phyloP scores from a whole-genome alignment of 495 filamentous ascomycete species.

The Hypoxylon lienhwacheense region DNA sequence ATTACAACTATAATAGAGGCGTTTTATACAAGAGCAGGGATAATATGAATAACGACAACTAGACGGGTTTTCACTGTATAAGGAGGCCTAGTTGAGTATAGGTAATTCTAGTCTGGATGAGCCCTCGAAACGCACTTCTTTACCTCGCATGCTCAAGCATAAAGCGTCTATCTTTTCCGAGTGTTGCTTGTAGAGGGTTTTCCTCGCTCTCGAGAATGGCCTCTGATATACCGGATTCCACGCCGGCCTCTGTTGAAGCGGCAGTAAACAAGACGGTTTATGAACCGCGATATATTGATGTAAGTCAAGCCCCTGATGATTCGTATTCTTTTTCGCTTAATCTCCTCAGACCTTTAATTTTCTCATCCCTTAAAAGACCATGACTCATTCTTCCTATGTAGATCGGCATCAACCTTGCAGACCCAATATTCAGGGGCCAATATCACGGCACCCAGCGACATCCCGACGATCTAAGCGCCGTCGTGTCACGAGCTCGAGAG shows the following conservation, averaged over 20 bases:
- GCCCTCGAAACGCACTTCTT: slow-evolving; percentile 4
- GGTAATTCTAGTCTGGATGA: slow-evolving; percentile 28
- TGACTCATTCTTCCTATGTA: slow-evolving; percentile 24
- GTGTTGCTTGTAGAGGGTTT: slow-evolving; percentile 8
- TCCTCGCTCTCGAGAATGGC: slow-evolving; percentile 29
- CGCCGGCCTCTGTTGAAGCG: not conserved
- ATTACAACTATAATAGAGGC: no score
- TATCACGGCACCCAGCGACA: slow-evolving; percentile 85
- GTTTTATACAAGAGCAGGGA: no score
- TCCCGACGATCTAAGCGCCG: slow-evolving; percentile 72
- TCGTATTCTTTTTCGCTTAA: not conserved
- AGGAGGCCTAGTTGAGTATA: slow-evolving; percentile 12
- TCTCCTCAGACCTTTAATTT: not conserved
- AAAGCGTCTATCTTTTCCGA: slow-evolving; percentile 3
- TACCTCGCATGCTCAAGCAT: slow-evolving; percentile 5
- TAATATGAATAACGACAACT: not conserved
- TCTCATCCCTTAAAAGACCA: not conserved
- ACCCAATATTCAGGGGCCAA: slow-evolving; percentile 78
- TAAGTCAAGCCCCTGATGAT: slow-evolving; percentile 40
- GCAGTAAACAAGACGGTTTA: slow-evolving; percentile 28
- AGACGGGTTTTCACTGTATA: not conserved
- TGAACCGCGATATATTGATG: slow-evolving; percentile 62
- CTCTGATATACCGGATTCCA: slow-evolving; percentile 8
- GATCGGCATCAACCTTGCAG: slow-evolving; percentile 93
- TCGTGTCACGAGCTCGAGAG: slow-evolving; percentile 72